These are phyloP conservation scores for Paratrypanosoma confusum DNA, from an alignment of 208 protist genomes.

Conservation along the genomic window DNA sequence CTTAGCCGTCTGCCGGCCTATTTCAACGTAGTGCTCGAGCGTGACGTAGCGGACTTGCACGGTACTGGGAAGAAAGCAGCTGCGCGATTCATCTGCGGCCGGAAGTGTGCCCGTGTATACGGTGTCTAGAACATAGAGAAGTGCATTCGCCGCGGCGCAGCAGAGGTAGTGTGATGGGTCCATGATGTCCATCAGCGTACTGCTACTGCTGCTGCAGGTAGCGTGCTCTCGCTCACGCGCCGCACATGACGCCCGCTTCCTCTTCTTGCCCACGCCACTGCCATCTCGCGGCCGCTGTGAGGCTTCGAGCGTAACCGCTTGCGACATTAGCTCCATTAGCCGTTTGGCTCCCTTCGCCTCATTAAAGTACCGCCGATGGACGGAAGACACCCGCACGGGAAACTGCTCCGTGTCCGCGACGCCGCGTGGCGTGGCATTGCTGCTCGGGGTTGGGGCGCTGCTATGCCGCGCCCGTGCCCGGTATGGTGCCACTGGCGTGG, in stretches of 20 bases:
- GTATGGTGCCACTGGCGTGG: no score
- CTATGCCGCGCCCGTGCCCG: no score
- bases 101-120: constrained; percentile 58
- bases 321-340: constrained; percentile 39
- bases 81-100: no score
- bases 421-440: no score
- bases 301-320: not conserved
- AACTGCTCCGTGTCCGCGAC: not conserved
- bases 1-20: constrained; percentile 44
- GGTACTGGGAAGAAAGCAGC: constrained; percentile 25
- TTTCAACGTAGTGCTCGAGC: constrained; percentile 60
- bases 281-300: not conserved
- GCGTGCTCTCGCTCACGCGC: not conserved
- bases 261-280: constrained; percentile 3
- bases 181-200: constrained; percentile 17
- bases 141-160: constrained; percentile 60
- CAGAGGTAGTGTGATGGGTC: constrained; percentile 74
- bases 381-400: no score
- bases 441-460: no score
- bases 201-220: not conserved
- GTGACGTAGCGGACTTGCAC: constrained; percentile 48
- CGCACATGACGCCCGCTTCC: not conserved
- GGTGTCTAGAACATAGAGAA: constrained; percentile 62
- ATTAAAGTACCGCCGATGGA: constrained; percentile 64
- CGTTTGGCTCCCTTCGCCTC: constrained; percentile 43